Base-by-base conservation (phyloP, 805 yeast species). In the Ogataea corticis region DNA sequence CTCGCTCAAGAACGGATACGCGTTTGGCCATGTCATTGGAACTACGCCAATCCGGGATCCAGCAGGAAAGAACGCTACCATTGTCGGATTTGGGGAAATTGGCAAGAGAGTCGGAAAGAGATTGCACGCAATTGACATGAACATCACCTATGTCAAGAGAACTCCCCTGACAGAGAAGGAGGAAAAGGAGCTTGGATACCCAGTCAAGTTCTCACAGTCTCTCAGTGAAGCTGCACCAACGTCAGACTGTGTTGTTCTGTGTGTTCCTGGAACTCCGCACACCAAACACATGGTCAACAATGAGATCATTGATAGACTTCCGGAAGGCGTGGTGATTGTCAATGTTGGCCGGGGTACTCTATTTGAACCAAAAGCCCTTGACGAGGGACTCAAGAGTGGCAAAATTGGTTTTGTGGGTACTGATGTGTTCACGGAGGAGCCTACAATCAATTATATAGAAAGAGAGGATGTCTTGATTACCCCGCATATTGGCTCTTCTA, bases 311-410 rank as follows among this genome's bases (percentile, higher is more conserved):
- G 62, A 65, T 7, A 54, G 67, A 38, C 68, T 85, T 45, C 71
- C 75, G 33, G 66, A 69, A 33, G 83, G 86, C 1, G 73, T 83
- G 6, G 70, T 87, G 42, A 67, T 87, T 18, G 80, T 87, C 38
- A 87, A 87, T 57, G 80, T 87, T 33, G 95, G 95, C 2, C 70
- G 96, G 48, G 96, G 95, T 1, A 55, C 75, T 2, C 76, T 85
- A 29, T 73, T 87, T 48, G 80, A 85, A 53, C 89, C 83, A 54
- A 70, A 75, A n/a, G 90, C 80, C 2, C 63, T 86, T 38, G 69
- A 85, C 10, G 71, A 67, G 4, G 91, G 83, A 0, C 68, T 87
- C 42, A 71, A 80, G 45, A 54, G 72, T 7, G 88, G 87, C 0
- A 75, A 80, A 42, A 71, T 87, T 2, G 64, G 75, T 7, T 77